Percentiles rank a stretch among this genome's conserved stretches.
Evolutionary conservation across 805 yeast genomes (phyloP).

Genomic region (Myxozyma geophila): DNA sequence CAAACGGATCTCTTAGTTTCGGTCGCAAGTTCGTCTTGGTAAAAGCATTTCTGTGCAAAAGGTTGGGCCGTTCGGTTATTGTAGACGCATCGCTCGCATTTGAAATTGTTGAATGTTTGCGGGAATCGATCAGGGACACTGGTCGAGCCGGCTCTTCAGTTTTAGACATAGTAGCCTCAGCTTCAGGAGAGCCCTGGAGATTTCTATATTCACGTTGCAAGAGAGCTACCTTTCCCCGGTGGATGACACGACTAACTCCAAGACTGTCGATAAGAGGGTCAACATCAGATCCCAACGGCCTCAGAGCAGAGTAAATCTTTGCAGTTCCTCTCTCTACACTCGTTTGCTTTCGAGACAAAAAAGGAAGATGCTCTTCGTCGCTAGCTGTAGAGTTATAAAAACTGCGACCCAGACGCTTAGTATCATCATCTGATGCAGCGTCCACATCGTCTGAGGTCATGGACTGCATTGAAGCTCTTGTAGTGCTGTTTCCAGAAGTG

Average conservation of each 20-base stretch:
- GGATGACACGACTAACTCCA: slow-evolving; percentile 41
- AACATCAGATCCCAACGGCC: slow-evolving; percentile 41
- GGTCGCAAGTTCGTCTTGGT: slow-evolving; percentile 8
- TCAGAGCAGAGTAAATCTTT: slow-evolving; percentile 24
- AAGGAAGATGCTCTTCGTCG: slow-evolving; percentile 27
- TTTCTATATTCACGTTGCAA: slow-evolving; percentile 42
- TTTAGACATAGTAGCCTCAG: background rate
- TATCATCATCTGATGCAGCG: slow-evolving; percentile 3
- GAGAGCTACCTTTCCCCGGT: slow-evolving; percentile 38
- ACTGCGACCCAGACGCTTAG: background rate
- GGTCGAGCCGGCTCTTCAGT: background rate
- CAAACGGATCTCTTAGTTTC: slow-evolving; percentile 30
- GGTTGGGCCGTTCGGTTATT: slow-evolving; percentile 11
- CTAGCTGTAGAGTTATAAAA: slow-evolving; percentile 1
- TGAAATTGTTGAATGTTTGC: slow-evolving; percentile 16
- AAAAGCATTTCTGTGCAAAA: slow-evolving; percentile 11
- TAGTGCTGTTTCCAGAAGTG: background rate
- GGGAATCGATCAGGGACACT: background rate
- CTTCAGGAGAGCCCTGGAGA: slow-evolving; percentile 9
- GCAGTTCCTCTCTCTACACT: slow-evolving; percentile 23
- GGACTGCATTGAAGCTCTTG: background rate
- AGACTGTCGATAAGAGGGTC: slow-evolving; percentile 43
- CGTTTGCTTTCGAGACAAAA: slow-evolving; percentile 18
- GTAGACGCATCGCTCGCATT: slow-evolving; percentile 11
- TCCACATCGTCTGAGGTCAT: background rate